Evolutionary conservation across 2,329 filamentous ascomycete genomes (phyloP).

Genomic region (Leptographium lundbergii): DNA sequence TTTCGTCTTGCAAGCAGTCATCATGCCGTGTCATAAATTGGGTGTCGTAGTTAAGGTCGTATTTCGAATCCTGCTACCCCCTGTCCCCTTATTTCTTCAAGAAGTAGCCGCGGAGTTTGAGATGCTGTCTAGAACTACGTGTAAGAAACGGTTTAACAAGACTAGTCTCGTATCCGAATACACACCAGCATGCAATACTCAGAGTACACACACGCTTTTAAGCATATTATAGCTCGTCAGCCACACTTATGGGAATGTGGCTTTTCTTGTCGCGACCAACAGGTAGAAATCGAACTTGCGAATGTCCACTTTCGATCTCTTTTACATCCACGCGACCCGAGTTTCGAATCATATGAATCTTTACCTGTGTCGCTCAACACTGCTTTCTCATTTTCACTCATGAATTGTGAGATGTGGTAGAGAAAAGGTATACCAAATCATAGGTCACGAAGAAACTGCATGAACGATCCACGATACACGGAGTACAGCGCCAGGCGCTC

Average conservation of each 20-base stretch:
- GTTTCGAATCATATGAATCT: not conserved
- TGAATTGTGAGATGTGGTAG: not conserved
- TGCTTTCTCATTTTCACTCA: not conserved
- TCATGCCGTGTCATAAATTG: not conserved
- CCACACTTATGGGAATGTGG: not conserved
- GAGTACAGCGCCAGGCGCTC: not conserved
- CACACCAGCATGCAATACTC: not conserved
- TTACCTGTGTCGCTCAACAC: not conserved
- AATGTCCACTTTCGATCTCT: not conserved
- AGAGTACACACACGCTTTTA: not conserved
- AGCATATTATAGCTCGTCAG: not conserved
- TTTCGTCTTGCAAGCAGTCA: not conserved
- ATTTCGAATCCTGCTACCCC: not conserved
- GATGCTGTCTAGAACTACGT: not conserved
- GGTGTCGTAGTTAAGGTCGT: not conserved
- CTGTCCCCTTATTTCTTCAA: not conserved
- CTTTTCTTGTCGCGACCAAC: not conserved
- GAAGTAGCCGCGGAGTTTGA: not conserved
- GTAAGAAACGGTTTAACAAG: not conserved
- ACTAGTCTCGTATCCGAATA: not conserved
- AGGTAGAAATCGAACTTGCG: not conserved
- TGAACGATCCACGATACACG: not conserved
- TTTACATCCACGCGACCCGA: not conserved
- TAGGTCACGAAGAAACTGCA: not conserved
- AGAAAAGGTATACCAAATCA: not conserved